Evolutionary conservation across 2,329 filamentous ascomycete species (phyloP).

Genomic region (Colletotrichum theobromicola): DNA sequence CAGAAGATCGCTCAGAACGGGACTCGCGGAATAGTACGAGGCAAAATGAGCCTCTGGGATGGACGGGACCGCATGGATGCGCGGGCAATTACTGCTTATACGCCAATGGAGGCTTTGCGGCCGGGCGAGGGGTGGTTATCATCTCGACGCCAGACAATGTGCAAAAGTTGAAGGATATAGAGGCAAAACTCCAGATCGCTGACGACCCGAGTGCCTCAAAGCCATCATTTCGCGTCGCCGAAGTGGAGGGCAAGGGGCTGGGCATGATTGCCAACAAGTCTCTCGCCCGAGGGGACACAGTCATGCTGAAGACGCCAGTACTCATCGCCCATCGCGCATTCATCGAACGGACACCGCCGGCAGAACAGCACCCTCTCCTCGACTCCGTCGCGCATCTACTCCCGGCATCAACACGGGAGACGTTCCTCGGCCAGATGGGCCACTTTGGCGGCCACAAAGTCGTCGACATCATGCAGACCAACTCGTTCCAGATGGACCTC

Average conservation of each 20-base stretch:
- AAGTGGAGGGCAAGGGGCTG: slow-evolving; percentile 27
- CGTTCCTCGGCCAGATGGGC: slow-evolving; percentile 17
- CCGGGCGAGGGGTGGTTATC: slow-evolving; percentile 42
- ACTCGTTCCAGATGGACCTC: slow-evolving; percentile 24
- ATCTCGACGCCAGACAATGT: slow-evolving; percentile 34
- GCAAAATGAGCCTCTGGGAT: neutral
- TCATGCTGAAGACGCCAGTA: slow-evolving; percentile 19
- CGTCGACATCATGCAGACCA: slow-evolving; percentile 21
- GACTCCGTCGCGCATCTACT: slow-evolving; percentile 5
- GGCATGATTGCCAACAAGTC: slow-evolving; percentile 29
- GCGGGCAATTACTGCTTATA: slow-evolving; percentile 36
- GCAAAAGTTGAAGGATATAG: neutral
- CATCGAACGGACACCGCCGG: slow-evolving; percentile 11
- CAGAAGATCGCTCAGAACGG: too few species aligned
- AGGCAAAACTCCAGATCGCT: neutral
- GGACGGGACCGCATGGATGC: slow-evolving; percentile 18
- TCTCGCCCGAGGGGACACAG: slow-evolving; percentile 22
- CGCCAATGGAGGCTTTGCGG: slow-evolving; percentile 37
- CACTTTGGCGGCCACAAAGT: slow-evolving; percentile 19
- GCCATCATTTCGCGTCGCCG: slow-evolving; percentile 24
- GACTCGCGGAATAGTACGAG: neutral
- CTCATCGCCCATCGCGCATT: slow-evolving; percentile 21
- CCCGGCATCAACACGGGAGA: neutral
- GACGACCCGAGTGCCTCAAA: neutral
- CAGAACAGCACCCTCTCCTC: neutral